phyloP scores from a whole-genome alignment of 2,329 filamentous ascomycete genomes.

The Aspergillus oerlinghausenensis region DNA sequence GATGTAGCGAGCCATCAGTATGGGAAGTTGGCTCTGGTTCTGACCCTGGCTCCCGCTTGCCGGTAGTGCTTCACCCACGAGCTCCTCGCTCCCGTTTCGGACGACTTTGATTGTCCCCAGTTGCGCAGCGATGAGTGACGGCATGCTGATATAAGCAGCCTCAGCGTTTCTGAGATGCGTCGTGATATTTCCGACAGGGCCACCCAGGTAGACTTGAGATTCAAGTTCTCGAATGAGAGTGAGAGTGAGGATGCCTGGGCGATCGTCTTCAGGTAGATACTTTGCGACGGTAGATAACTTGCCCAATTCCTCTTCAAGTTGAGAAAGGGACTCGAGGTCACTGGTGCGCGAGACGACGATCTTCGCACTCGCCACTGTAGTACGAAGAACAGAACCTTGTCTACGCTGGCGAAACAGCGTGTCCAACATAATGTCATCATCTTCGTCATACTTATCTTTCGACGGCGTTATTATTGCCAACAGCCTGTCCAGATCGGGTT shows the following conservation, averaged over 20 bases:
- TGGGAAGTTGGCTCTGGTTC: conserved; percentile 42
- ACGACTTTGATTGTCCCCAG: conserved; percentile 58
- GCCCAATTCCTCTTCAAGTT: conserved; percentile 71
- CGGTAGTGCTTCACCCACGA: conserved; percentile 61
- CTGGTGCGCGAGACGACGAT: conserved; percentile 59
- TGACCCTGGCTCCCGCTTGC: conserved; percentile 18
- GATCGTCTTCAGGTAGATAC: conserved; percentile 91
- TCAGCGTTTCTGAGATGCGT: conserved; percentile 61
- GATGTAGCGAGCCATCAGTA: conserved; percentile 84
- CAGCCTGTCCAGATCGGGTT: conserved; percentile 75
- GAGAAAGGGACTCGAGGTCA: conserved; percentile 63
- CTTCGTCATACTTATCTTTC: conserved; percentile 79
- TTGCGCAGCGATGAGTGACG: conserved; percentile 75
- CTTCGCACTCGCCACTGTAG: conserved; percentile 62
- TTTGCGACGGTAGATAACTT: conserved; percentile 85
- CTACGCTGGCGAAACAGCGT: conserved; percentile 79
- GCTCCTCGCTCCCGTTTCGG: conserved; percentile 64
- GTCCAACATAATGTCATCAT: conserved; percentile 93
- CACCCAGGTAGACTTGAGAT: conserved; percentile 59
- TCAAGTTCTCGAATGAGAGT: conserved; percentile 61
- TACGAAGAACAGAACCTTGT: conserved; percentile 76
- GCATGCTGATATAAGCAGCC: conserved; percentile 75
- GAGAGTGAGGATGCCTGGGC: conserved; percentile 79
- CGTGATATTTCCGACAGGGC: conserved; percentile 62
- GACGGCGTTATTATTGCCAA: conserved; percentile 86